Evolutionary conservation across 2,329 filamentous ascomycete species (phyloP), one percentile per base, ranked within the genome.

Genomic region (Fusarium nelsonii): DNA sequence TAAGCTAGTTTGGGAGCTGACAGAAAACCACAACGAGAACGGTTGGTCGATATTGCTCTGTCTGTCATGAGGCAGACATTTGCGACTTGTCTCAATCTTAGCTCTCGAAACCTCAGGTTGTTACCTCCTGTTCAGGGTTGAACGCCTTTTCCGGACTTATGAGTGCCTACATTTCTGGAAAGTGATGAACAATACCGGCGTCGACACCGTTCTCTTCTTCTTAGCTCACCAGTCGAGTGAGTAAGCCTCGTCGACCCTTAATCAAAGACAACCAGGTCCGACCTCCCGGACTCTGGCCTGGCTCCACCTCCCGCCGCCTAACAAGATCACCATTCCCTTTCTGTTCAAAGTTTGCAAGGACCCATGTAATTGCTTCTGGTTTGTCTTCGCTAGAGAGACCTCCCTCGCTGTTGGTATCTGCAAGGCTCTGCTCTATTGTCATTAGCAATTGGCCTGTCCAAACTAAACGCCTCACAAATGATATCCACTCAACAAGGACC

Each of bases 181-280:
- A 40, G 26, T 39, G 34, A 51, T 51, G 23, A 11, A 6, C n/a
- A 39, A 20, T 45, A 49, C 59, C 55, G 44, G 57, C 52, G 58
- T 62, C 56, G 53, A 63, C 57, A 51, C 41, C 49, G 50, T 48
- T 58, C 58, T 65, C 65, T 60, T 65, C 57, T 61, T 71, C 58
- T 59, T 65, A 63, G 43, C 59, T 73, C 58, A 53, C 45, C 56
- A 70, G 46, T 53, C 32, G 54, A 65, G 57, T 65, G 54, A 64
- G 49, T 69, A 74, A 74, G 73, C 72, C 73, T 74, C 69, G 72
- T 66, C 68, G 69, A 74, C 72, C 73, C 73, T 74, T 74, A 74
- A 74, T 74, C 73, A 74, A 74, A 73, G 58, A 59, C 53, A 72
- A 60, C 61, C 64, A 74, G 71, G 72, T 63, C 72, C 72, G 52